phyloP scores from a whole-genome alignment of 768 basidiomycete genomes.

The Bullera alba region DNA sequence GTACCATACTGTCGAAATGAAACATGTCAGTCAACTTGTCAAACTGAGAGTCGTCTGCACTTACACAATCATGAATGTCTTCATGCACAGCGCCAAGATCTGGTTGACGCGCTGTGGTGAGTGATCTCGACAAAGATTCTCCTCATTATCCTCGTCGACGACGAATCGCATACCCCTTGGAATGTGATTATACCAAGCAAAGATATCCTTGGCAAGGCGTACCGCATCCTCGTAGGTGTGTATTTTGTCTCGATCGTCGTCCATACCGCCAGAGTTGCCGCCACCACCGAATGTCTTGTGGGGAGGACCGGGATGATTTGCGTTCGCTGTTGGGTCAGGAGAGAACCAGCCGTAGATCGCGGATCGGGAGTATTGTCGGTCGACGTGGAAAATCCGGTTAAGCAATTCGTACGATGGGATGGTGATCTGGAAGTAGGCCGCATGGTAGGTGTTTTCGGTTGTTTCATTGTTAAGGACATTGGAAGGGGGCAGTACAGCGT shows the following conservation, averaged over 20 bases:
- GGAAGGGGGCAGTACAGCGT: conserved; percentile 20
- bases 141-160: conserved; percentile 30
- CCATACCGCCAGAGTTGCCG: conserved; percentile 1
- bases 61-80: conserved; percentile 41
- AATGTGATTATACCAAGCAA: conserved; percentile 35
- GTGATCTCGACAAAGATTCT: conserved; percentile 13
- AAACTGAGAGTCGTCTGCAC: not conserved
- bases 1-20: conserved; percentile 22
- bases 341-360: conserved; percentile 38
- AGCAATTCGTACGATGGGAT: conserved; percentile 42
- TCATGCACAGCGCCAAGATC: conserved; percentile 34
- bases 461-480: conserved; percentile 32
- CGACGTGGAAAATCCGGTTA: conserved; percentile 39
- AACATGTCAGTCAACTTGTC: not conserved
- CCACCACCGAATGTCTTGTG: conserved; percentile 4
- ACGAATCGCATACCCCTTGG: conserved; percentile 39
- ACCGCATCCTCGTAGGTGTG: conserved; percentile 41
- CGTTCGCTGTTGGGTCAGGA: conserved; percentile 10
- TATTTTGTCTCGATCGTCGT: not conserved
- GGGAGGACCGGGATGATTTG: not conserved
- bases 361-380: conserved; percentile 35
- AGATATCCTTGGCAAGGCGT: conserved; percentile 39
- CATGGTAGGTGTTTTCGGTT: conserved; percentile 40
- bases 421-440: conserved; percentile 41
- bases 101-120: conserved; percentile 30